Evolutionary conservation across 768 basidiomycete species (phyloP), one percentile per base, ranked within the genome.

Genomic region (Punctularia strigosozonata): DNA sequence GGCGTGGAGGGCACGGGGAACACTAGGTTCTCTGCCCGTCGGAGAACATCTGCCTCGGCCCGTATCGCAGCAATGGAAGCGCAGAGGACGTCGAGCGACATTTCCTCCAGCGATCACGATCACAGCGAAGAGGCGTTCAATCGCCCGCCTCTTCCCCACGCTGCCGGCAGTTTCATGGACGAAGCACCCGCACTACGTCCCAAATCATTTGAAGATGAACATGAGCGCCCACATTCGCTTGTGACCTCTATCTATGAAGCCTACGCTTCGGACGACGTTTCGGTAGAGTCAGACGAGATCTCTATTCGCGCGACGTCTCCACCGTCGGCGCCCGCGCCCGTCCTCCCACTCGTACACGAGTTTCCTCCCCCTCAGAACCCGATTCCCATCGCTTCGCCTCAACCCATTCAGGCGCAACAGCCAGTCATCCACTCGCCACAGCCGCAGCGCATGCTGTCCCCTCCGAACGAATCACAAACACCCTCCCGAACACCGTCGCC

Each of bases 1-100:
- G 73, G 75, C 4, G 56, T 81, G 5, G 68, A 73, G 12, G 84
- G 77, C 18, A 87, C 85, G 57, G 84, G 82, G 8, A 85, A 85
- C 2, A 87, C 87, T 67, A 80, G 89, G 8, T 92, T 92, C 59
- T 62, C 60, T 4, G 57, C 64, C 6, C 58, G 65, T 4, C 62
- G 72, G 31, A 58, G 56, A 37, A 69, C 71, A 25, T 58, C 73
- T 25, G 58, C 43, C 23, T 54, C 46, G 23, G 41, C 39, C n/a
- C 39, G 44, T 6, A 46, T 59, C 24, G 51, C 61, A 14, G 39
- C 56, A 3, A 49, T 54, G 21, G 46, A 55, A 25, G 74, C 75
- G 37, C 56, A 64, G 30, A 75, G 80, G 40, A 70, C 73, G 1
- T 84, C 81, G 6, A 80, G 77, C 52, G 83, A 85, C 40, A 52